Conservation (phyloP, 257 asterid species). For the Capsicum chinense region DNA sequence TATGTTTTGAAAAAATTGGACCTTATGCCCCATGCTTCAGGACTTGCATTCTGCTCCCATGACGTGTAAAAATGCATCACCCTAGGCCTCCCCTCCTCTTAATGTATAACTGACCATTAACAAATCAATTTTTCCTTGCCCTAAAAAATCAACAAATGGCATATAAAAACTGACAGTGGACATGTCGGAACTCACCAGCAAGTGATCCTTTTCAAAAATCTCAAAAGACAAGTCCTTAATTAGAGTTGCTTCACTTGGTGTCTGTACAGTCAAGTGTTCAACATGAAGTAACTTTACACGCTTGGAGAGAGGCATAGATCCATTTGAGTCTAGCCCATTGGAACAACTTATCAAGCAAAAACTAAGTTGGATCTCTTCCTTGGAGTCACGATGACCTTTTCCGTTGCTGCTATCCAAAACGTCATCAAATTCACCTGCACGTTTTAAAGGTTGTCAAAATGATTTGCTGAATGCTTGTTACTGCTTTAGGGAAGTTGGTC, state of each 20-base stretch:
- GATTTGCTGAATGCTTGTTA: slow-evolving; percentile 17
- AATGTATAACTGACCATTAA: neutral
- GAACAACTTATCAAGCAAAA: slow-evolving; percentile 40
- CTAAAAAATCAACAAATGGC: slow-evolving; percentile 30
- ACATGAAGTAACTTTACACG: slow-evolving; percentile 52
- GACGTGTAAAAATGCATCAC: neutral
- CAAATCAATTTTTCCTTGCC: slow-evolving; percentile 4
- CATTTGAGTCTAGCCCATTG: slow-evolving; percentile 48
- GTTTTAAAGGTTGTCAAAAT: slow-evolving; percentile 31
- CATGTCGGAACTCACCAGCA: slow-evolving; percentile 61
- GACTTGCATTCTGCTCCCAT: neutral
- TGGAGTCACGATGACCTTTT: slow-evolving; percentile 37
- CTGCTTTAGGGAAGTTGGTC: slow-evolving; percentile 19
- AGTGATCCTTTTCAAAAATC: slow-evolving; percentile 67
- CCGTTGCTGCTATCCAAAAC: slow-evolving; percentile 55
- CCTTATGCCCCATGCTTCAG: neutral
- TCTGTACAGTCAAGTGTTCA: slow-evolving; percentile 68
- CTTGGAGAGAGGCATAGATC: slow-evolving; percentile 49
- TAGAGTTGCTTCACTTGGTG: slow-evolving; percentile 75
- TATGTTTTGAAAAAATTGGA: neutral
- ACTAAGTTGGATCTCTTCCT: slow-evolving; percentile 58
- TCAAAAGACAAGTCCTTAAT: slow-evolving; percentile 74
- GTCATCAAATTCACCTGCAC: slow-evolving; percentile 92
- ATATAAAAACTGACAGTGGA: slow-evolving; percentile 34
- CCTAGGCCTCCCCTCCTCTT: slow-evolving; percentile 20